Base-by-base conservation (phyloP, 1,284 basidiomycete species). In the Fomitopsis betulina region DNA sequence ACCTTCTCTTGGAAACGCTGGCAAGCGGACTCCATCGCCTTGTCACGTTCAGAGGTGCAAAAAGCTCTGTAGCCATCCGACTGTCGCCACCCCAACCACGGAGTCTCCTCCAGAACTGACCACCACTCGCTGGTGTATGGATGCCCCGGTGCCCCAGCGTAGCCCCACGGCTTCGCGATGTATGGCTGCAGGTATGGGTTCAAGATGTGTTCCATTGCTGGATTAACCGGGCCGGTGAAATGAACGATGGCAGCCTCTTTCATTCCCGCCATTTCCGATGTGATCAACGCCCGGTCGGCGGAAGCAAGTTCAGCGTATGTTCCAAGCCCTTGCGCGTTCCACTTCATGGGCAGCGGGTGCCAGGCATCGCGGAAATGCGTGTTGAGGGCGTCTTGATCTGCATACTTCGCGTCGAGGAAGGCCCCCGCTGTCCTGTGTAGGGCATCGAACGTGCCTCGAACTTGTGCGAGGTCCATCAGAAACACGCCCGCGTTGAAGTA, bases 401-500 rank as follows among this genome's bases (percentile, higher is more conserved):
- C 67, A 61, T 72, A 79, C 30, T 50, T 67, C 5, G 73, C 62
- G 9, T 72, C 56, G 40, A 55, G 61, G 71, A 72, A 73, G 53
- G 59, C 53, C 42, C 54, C 55, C 10, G 66, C 72, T 23, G 72
- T 37, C 15, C 53, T 59, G 35, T 65, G 57, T 17, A 83, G 68
- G 2, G 67, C 66, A 6, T 43, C 45, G 5, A 71, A 17, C 4
- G 56, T 55, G 8, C 45, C 25, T n/a, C 81, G 70, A 9, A 75
- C 65, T 42, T 70, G 71, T 0, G 78, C 66, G 38, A 85, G 70
- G 66, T 85, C 76, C 58, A 85, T 60, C 12, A 85, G 67, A 53
- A 85, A 64, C 19, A 85, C 79, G 0, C 83, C 83, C 0, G 81
- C 78, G 55, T 84, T 85, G 73, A 84, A 84, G 64, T 84, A 83